A percentile compares a stretch with the other conserved stretches of the same genome.
Evolutionary conservation across 352 stramenopile species (phyloP).

Genomic region (Globisporangium spiculum): DNA sequence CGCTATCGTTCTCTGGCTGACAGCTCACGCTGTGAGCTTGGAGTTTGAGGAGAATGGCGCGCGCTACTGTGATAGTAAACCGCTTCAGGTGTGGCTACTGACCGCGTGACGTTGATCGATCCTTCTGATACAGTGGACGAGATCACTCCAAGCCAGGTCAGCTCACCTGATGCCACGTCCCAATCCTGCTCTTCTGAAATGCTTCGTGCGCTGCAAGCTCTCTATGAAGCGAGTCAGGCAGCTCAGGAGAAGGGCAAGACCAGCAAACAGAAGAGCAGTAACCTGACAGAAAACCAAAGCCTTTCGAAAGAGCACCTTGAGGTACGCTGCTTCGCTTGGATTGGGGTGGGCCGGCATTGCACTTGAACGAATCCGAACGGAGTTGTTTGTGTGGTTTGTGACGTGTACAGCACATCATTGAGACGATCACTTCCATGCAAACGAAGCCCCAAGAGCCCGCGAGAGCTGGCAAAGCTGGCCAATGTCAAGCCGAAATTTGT

Average conservation of each 20-base stretch:
- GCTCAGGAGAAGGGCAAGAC: neutral
- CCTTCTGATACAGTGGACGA: neutral
- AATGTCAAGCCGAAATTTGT: neutral
- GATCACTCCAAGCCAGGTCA: neutral
- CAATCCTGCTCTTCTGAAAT: neutral
- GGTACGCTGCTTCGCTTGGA: neutral
- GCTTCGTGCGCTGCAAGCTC: neutral
- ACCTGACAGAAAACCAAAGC: neutral
- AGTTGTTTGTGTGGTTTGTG: too few species aligned
- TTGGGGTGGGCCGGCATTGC: too few species aligned
- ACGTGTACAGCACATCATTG: neutral
- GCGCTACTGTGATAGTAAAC: neutral
- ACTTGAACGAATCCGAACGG: too few species aligned
- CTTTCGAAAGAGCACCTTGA: neutral
- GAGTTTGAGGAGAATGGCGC: neutral
- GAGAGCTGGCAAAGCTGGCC: neutral
- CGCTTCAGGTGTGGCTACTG: neutral
- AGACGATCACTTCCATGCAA: neutral
- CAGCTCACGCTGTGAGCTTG: neutral
- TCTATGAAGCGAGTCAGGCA: neutral
- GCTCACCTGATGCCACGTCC: neutral
- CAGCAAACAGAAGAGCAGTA: neutral
- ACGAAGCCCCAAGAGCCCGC: neutral
- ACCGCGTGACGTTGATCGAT: neutral
- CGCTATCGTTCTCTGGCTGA: neutral